A percentile compares a stretch with the other conserved stretches of the same genome.
These are phyloP conservation scores for Lasiosphaeriaceae sp. DNA, from an alignment of 495 filamentous ascomycete species.

Conservation along the genomic window DNA sequence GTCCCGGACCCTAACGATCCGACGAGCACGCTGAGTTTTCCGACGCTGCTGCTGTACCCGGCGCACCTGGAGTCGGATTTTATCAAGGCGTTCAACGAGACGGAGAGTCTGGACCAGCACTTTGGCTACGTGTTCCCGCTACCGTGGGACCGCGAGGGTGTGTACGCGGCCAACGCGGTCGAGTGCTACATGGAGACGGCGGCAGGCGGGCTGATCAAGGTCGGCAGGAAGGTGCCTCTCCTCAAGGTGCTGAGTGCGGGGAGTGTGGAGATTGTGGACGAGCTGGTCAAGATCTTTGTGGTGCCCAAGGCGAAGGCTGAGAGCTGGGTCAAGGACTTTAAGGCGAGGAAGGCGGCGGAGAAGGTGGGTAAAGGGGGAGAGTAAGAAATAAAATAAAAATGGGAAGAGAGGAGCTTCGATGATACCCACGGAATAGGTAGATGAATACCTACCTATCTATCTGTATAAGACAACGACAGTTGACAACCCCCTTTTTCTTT, in stretches of 20 bases:
- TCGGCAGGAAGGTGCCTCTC: conserved; percentile 78
- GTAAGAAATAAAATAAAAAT: no score
- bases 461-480: no score
- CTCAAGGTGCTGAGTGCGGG: conserved; percentile 68
- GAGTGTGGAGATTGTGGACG: conserved; percentile 86
- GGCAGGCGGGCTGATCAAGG: conserved; percentile 77
- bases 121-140: conserved; percentile 73
- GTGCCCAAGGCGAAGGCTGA: conserved; percentile 64
- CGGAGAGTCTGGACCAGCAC: conserved; percentile 63
- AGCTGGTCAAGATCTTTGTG: conserved; percentile 73
- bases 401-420: background rate
- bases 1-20: conserved; percentile 70
- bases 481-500: no score
- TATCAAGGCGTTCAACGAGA: conserved; percentile 78
- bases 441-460: no score
- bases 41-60: conserved; percentile 80
- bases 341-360: conserved; percentile 53
- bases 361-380: background rate
- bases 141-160: conserved; percentile 75
- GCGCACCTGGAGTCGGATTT: conserved; percentile 76
- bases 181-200: conserved; percentile 88
- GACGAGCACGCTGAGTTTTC: conserved; percentile 66
- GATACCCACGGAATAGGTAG: background rate
- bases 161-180: conserved; percentile 62
- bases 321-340: conserved; percentile 81